phyloP scores from a whole-genome alignment of 1,284 basidiomycete species.

The Sphaerobolus stellatus region DNA sequence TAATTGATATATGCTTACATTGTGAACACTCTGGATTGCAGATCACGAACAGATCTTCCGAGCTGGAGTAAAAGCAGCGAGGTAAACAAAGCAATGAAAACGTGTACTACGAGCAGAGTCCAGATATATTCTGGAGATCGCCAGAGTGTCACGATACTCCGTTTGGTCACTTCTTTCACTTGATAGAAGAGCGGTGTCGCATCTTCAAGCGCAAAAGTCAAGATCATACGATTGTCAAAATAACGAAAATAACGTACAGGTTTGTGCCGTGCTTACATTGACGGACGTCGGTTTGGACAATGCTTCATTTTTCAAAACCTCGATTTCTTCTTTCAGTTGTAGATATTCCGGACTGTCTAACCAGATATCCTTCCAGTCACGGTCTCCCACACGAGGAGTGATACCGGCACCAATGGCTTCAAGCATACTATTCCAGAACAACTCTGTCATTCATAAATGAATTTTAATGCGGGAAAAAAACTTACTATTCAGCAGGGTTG shows the following conservation, averaged over 20 bases:
- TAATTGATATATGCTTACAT: constrained; percentile 45
- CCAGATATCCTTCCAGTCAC: constrained; percentile 82
- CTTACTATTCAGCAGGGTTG: constrained; percentile 43
- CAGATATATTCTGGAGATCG: constrained; percentile 81
- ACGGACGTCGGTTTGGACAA: constrained; percentile 18
- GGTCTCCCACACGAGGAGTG: constrained; percentile 57
- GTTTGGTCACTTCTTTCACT: constrained; percentile 67
- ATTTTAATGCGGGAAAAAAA: neutral
- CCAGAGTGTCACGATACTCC: constrained; percentile 81
- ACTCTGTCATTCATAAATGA: neutral
- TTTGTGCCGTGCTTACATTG: too few relatives aligned
- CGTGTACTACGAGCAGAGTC: constrained; percentile 78
- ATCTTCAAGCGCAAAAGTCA: constrained; percentile 39
- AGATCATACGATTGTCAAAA: neutral
- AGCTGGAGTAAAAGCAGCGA: constrained; percentile 85
- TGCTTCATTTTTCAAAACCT: constrained; percentile 33
- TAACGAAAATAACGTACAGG: too few relatives aligned
- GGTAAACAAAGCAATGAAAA: constrained; percentile 76
- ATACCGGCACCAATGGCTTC: constrained; percentile 75
- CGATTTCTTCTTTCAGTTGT: constrained; percentile 33
- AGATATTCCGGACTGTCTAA: constrained; percentile 40
- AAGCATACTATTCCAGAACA: constrained; percentile 27
- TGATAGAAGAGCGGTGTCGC: constrained; percentile 82
- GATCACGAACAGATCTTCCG: constrained; percentile 60
- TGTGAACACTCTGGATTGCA: constrained; percentile 85